Conservation (phyloP, 352 stramenopile genomes). For the Pythium guiyangense region DNA sequence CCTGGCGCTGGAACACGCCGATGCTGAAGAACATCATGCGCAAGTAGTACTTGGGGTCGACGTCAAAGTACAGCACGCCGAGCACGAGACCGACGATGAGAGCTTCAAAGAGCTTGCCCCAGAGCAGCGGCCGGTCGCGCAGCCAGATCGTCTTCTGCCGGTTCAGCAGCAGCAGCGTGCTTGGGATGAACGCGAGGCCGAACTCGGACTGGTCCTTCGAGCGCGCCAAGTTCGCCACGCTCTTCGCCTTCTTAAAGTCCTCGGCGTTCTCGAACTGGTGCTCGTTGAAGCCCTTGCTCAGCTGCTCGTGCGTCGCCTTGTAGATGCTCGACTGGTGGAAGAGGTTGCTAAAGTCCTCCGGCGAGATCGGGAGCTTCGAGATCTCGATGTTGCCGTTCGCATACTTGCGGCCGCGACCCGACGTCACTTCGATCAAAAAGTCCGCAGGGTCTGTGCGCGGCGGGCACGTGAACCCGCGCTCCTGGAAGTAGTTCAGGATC, state of each 20-base stretch:
- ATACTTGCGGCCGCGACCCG: too few relatives aligned
- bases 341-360: slow-evolving; percentile 52
- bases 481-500: too few relatives aligned
- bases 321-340: slow-evolving; percentile 52
- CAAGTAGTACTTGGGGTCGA: too few relatives aligned
- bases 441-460: too few relatives aligned
- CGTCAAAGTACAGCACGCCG: slow-evolving; percentile 65
- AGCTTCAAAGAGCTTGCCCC: slow-evolving; percentile 56
- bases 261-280: slow-evolving; percentile 53
- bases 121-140: slow-evolving; percentile 50
- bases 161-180: slow-evolving; percentile 45
- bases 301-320: too few relatives aligned
- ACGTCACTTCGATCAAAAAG: too few relatives aligned
- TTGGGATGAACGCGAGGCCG: slow-evolving; percentile 18
- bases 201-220: slow-evolving; percentile 47
- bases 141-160: slow-evolving; percentile 68
- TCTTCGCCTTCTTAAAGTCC: slow-evolving; percentile 54
- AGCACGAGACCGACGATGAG: slow-evolving; percentile 75
- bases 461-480: too few relatives aligned
- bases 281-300: too few relatives aligned
- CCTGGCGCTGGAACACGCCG: too few relatives aligned
- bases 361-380: too few relatives aligned
- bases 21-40: too few relatives aligned
- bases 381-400: too few relatives aligned
- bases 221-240: slow-evolving; percentile 35